Evolutionary conservation across 2,329 filamentous ascomycete species (phyloP).

Genomic region (Lecanosticta acicola): DNA sequence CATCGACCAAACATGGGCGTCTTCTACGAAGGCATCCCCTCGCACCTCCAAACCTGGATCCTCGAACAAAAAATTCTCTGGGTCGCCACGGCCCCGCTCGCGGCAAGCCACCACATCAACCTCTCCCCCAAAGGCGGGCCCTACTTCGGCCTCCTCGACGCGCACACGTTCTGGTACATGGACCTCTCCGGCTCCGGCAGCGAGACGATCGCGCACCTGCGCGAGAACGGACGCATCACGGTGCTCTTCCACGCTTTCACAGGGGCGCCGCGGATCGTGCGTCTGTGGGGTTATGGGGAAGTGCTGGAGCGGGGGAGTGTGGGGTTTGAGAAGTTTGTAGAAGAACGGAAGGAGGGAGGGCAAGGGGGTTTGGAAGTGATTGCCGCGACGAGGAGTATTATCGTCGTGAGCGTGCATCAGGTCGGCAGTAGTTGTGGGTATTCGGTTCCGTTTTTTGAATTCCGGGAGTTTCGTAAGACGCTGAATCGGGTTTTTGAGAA

Average conservation of each 20-base stretch:
- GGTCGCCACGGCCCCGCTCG: slow-evolving; percentile 41
- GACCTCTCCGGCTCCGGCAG: slow-evolving; percentile 40
- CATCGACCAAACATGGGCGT: slow-evolving; percentile 37
- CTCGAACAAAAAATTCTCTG: slow-evolving; percentile 41
- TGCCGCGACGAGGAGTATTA: slow-evolving; percentile 37
- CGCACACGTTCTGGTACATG: slow-evolving; percentile 42
- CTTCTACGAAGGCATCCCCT: slow-evolving; percentile 41
- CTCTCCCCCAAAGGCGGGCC: slow-evolving; percentile 43
- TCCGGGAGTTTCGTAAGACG: slow-evolving; percentile 36
- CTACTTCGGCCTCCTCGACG: slow-evolving; percentile 38
- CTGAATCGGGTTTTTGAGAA: slow-evolving; percentile 40
- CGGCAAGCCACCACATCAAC: slow-evolving; percentile 40
- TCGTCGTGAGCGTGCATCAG: slow-evolving; percentile 41
- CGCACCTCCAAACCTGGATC: slow-evolving; percentile 39
- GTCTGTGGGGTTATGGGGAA: slow-evolving; percentile 39
- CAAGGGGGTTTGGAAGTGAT: slow-evolving; percentile 34
- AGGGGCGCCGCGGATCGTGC: slow-evolving; percentile 39
- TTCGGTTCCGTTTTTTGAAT: slow-evolving; percentile 41
- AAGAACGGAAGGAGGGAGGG: slow-evolving; percentile 29
- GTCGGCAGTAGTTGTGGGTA: slow-evolving; percentile 41
- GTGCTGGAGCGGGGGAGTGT: slow-evolving; percentile 36
- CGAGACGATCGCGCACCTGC: slow-evolving; percentile 42
- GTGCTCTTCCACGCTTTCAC: slow-evolving; percentile 41
- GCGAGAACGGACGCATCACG: slow-evolving; percentile 42
- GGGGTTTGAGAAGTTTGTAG: slow-evolving; percentile 32